These are phyloP conservation scores for Rosa lucieae DNA, from an alignment of 306 rosid species.

Conservation along the genomic window DNA sequence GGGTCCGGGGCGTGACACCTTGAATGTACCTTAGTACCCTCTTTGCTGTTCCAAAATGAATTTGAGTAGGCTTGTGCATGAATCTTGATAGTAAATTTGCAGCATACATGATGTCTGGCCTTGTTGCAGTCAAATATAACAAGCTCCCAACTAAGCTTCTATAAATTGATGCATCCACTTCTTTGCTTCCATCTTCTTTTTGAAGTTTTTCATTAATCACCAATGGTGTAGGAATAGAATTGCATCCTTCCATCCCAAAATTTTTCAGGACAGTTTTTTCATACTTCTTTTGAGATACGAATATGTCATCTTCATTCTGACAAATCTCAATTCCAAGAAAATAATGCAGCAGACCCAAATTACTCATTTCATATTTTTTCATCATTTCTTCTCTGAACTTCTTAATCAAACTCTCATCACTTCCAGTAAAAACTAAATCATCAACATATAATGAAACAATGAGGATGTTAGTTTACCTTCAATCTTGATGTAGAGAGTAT, in stretches of 20 bases:
- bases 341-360: conserved; percentile 3
- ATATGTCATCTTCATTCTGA: background rate
- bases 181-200: background rate
- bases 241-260: conserved; percentile 7
- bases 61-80: background rate
- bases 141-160: conserved; percentile 4
- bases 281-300: conserved; percentile 5
- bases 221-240: background rate
- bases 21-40: background rate
- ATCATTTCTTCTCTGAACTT: background rate
- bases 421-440: background rate
- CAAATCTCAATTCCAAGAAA: background rate
- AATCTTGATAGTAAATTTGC: background rate
- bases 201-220: background rate
- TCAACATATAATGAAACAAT: background rate
- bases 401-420: background rate
- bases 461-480: background rate
- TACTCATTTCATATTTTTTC: background rate
- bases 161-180: background rate
- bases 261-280: background rate
- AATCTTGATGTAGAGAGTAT: background rate
- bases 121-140: background rate
- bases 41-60: background rate
- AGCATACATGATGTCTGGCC: background rate
- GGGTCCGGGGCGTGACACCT: background rate